These are phyloP conservation scores for Fennellomyces sp. DNA, from an alignment of 371 early-diverging fungal genomes.

Conservation along the genomic window DNA sequence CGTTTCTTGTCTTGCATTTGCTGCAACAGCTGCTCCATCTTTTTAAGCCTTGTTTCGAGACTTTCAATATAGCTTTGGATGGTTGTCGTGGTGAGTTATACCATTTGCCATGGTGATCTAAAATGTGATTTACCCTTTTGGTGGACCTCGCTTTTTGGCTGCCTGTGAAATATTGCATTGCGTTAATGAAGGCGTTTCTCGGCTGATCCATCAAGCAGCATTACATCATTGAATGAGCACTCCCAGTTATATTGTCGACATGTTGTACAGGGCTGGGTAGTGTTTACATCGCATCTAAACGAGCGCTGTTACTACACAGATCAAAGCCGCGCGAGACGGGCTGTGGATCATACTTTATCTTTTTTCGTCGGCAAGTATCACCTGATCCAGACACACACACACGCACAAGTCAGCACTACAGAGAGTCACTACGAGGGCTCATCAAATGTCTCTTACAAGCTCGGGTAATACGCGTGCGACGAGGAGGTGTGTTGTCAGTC, in stretches of 20 bases:
- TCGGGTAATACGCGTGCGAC: constrained; percentile 1
- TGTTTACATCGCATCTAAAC: constrained; percentile 25
- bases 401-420: constrained; percentile 1
- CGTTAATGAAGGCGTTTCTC: not conserved
- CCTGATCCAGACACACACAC: constrained; percentile 7
- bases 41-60: constrained; percentile 38
- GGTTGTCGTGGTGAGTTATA: no score
- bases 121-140: constrained; percentile 35
- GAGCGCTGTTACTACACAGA: no score
- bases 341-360: constrained; percentile 20
- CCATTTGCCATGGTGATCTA: not conserved
- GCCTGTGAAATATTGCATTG: constrained; percentile 11
- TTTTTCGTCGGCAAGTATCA: constrained; percentile 25
- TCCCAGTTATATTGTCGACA: constrained; percentile 19
- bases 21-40: constrained; percentile 38
- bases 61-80: constrained; percentile 52
- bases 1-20: constrained; percentile 13
- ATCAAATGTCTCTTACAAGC: not conserved
- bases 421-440: not conserved
- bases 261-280: constrained; percentile 14
- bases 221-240: constrained; percentile 25
- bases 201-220: not conserved
- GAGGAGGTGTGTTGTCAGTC: not conserved
- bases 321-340: not conserved
- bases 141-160: constrained; percentile 44